Evolutionary conservation across 345 rosid species (phyloP), one percentile per base, ranked within the genome.

Genomic region (Rhizophora mangle): DNA sequence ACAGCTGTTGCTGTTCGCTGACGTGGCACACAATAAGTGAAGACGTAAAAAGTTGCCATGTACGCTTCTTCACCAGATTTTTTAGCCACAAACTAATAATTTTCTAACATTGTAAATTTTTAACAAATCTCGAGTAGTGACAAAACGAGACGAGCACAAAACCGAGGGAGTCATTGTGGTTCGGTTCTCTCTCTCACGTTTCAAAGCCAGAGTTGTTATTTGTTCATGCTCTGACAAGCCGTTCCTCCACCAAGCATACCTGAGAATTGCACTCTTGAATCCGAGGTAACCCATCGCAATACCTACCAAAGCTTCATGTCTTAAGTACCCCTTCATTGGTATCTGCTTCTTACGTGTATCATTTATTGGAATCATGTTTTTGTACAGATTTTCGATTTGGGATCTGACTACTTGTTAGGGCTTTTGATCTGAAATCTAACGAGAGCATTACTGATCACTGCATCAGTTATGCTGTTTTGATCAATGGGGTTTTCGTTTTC

Each of bases 321-420:
- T 61, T 67, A 20, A 10, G 30, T 29, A 5, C 63, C 16, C 13
- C 34, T n/a, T 6, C 66, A n/a, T 75, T 68, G 52, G 63, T 68
- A 37, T 63, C 30, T 61, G 56, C 59, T 65, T 53, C 49, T 61
- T 29, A 24, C 18, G 26, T 64, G 19, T 18, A 22, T 68, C 55
- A 3, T 18, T 11, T 24, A 6, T 27, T 65, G 49, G 62, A 65
- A 68, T 67, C 19, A 0, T 64, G 64, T 60, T 29, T 62, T 37
- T 22, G 30, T 49, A 36, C 52, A 72, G 64, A 68, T 55, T 6
- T 63, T 58, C 30, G 1, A 52, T 67, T 69, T 31, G 67, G 72
- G 84, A 85, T 85, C 88, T 76, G 77, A 71, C 24, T 73, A 22
- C 9, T 54, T 46, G 15, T 61, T 69, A 19, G 81, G 77, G 62